phyloP scores from a whole-genome alignment of 495 filamentous ascomycete species.

The Daldinia bambusicola region DNA sequence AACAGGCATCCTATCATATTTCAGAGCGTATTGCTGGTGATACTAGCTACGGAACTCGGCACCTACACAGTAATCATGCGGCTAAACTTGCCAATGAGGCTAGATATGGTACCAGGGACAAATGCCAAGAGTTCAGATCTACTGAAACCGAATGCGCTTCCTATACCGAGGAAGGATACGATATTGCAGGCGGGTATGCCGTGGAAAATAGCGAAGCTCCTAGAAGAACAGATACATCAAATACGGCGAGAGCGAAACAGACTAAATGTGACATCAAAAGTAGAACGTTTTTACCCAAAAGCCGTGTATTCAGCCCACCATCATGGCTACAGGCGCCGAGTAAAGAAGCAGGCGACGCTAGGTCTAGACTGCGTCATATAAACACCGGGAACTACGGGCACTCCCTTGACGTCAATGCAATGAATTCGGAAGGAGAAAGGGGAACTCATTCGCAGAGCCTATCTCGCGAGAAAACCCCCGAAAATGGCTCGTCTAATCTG shows the following conservation, averaged over 20 bases:
- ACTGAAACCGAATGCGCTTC: background rate
- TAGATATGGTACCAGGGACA: background rate
- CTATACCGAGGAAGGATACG: background rate
- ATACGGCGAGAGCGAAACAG: slow-evolving; percentile 1
- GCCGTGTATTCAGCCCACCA: slow-evolving; percentile 50
- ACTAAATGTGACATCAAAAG: background rate
- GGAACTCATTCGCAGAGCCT: background rate
- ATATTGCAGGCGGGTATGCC: background rate
- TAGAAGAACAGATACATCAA: background rate
- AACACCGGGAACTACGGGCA: slow-evolving; percentile 5
- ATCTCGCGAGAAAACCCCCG: background rate
- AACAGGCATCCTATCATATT: background rate
- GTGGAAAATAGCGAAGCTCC: background rate
- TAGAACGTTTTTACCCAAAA: slow-evolving; percentile 35
- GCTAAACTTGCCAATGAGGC: background rate
- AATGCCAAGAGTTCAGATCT: background rate
- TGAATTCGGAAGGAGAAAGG: background rate
- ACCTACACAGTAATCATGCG: background rate
- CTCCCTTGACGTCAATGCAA: background rate
- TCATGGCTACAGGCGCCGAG: slow-evolving; percentile 49
- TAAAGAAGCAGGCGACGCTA: slow-evolving; percentile 44
- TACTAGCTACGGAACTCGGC: background rate
- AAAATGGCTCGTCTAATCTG: slow-evolving; percentile 6
- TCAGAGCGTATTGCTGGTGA: slow-evolving; percentile 5
- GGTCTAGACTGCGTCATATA: slow-evolving; percentile 34